Evolutionary conservation across 192 early-diverging fungal genomes (phyloP), one percentile per base, ranked within the genome.

Genomic region (Rhizoclosmatium globosum): DNA sequence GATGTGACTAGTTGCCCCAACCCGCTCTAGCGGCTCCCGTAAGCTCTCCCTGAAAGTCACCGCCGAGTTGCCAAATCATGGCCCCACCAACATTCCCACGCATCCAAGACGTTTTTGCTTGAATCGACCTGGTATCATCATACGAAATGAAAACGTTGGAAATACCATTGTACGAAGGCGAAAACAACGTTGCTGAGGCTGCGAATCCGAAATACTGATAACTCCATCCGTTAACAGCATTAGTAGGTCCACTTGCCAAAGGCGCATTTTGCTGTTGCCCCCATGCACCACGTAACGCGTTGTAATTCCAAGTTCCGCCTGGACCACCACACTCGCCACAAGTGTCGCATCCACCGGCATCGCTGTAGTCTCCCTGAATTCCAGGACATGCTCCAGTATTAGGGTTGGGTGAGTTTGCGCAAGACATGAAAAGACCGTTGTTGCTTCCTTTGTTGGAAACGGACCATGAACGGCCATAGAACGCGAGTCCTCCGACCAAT

Each of bases 111-210:
- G 92, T 86, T 77, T 95, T 95, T 50, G 81, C 70, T 3, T 80
- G 79, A 7, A 94, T 45, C 1, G 92, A 94, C 44, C 83, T 74
- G 21, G 87, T 81, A 71, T 95, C 94, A 65, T 95, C 94, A 73
- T 94, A 95, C 11, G 93, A 91, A 50, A 95, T 87, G 4, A 57
- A 17, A 65, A 89, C 94, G 11, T 87, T 84, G 45, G 84, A 74
- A 15, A 87, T 81, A 62, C 89, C 90, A 21, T 57, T 15, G 21
- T 56, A 71, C 46, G 17, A 23, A 11, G 48, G 48, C 45, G 70
- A n/a, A 65, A 88, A 89, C 65, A 86, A 69, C 85, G 89, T 87
- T 39, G 89, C 89, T 21, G 87, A 88, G 31, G 85, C 74, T 15
- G 86, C 77, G 41, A 56, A 47, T 7, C 82, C 68, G 73, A 92